Percentiles rank a stretch among this genome's conserved stretches.
phyloP scores from a whole-genome alignment of 2,329 filamentous ascomycete species.

The Epichloe uncinata region DNA sequence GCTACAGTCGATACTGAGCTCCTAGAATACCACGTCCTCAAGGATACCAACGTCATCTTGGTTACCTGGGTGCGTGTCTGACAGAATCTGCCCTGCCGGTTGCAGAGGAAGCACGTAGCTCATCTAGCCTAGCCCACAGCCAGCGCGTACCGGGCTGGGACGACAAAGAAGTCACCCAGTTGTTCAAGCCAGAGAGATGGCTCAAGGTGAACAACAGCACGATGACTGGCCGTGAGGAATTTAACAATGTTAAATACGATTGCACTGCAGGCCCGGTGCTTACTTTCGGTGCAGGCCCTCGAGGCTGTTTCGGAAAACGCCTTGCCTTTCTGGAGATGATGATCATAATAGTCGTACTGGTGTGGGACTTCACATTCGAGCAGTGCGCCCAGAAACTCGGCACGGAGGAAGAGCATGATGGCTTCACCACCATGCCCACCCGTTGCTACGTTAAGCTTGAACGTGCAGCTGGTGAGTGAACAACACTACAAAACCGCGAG shows the following conservation, averaged over 20 bases:
- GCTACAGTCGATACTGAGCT: conserved; percentile 19
- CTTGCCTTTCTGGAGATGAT: conserved; percentile 18
- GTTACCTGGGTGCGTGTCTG: conserved; percentile 13
- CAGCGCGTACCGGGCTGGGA: conserved; percentile 15
- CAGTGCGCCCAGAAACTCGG: too few relatives aligned
- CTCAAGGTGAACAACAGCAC: conserved; percentile 10
- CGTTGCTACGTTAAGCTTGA: neutral
- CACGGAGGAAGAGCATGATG: neutral
- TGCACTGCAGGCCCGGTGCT: conserved; percentile 5
- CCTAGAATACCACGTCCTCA: conserved; percentile 20
- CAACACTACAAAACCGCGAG: neutral
- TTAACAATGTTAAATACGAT: neutral
- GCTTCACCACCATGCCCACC: neutral
- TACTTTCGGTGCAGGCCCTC: conserved; percentile 12
- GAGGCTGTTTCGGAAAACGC: conserved; percentile 16
- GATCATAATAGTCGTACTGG: conserved; percentile 11
- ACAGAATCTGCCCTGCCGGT: neutral
- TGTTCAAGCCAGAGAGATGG: conserved; percentile 25
- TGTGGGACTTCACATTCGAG: conserved; percentile 17
- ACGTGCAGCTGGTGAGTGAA: neutral
- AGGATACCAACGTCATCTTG: conserved; percentile 19
- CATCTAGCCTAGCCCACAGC: conserved; percentile 7
- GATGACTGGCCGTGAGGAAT: neutral
- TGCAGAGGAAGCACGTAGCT: conserved; percentile 7
- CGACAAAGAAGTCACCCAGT: conserved; percentile 13